phyloP scores from a whole-genome alignment of 2,329 filamentous ascomycete species.

The Cadophora luteo-olivacea region DNA sequence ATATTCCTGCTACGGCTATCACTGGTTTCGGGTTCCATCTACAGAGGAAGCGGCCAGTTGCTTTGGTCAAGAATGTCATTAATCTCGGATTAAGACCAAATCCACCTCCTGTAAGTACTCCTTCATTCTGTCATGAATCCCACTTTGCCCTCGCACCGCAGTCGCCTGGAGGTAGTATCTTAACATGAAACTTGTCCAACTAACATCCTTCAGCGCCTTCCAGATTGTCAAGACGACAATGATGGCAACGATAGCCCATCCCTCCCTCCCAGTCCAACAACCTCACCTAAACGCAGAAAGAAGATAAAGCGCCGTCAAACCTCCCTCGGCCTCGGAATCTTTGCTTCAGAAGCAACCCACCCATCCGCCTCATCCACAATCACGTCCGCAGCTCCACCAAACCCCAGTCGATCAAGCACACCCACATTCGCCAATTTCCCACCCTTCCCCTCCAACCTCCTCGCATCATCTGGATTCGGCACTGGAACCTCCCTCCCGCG shows the following conservation, averaged over 20 bases:
- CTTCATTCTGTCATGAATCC: too few relatives aligned
- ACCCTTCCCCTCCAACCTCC: neutral
- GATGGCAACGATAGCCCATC: neutral
- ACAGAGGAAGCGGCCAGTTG: slow-evolving; percentile 49
- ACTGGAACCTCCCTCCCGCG: neutral
- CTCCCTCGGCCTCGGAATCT: slow-evolving; percentile 29
- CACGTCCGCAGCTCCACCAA: neutral
- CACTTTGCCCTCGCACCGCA: neutral
- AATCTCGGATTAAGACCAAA: slow-evolving; percentile 41
- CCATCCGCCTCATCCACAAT: neutral
- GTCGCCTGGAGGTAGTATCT: too few relatives aligned
- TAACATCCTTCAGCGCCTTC: neutral
- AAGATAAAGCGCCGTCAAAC: slow-evolving; percentile 11
- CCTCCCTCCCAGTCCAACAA: neutral
- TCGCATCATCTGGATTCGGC: neutral
- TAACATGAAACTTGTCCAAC: neutral
- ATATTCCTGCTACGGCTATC: slow-evolving; percentile 56
- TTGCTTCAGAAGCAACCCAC: slow-evolving; percentile 3
- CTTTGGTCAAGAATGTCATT: slow-evolving; percentile 33
- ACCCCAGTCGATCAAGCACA: neutral
- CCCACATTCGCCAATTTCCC: neutral
- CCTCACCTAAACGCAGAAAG: neutral
- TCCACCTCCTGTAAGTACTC: slow-evolving; percentile 30
- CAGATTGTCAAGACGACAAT: neutral
- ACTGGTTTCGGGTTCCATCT: slow-evolving; percentile 60